Evolutionary conservation across 2,329 filamentous ascomycete species (phyloP).

Genomic region (Daldinia sp.): DNA sequence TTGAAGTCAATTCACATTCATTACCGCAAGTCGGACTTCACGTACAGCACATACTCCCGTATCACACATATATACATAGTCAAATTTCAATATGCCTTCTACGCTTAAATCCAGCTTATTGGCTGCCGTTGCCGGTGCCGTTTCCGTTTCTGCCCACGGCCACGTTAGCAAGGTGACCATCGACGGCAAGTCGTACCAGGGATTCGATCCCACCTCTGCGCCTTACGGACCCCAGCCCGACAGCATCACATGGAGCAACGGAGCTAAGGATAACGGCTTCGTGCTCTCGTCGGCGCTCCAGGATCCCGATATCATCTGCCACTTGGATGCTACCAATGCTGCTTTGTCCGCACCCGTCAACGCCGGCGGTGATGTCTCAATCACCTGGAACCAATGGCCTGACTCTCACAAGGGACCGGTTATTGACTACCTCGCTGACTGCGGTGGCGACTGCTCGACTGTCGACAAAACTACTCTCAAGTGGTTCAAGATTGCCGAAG

Average conservation of each 20-base stretch:
- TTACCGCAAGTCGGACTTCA: slow-evolving; percentile 29
- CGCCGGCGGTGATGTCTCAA: slow-evolving; percentile 69
- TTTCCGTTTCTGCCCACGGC: slow-evolving; percentile 50
- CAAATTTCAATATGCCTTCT: slow-evolving; percentile 20
- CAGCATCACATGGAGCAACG: slow-evolving; percentile 51
- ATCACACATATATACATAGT: neutral
- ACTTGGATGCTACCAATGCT: slow-evolving; percentile 53
- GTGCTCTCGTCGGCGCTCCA: slow-evolving; percentile 55
- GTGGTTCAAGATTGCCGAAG: slow-evolving; percentile 51
- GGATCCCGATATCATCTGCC: slow-evolving; percentile 56
- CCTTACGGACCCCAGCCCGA: slow-evolving; percentile 39
- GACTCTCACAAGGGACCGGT: slow-evolving; percentile 62
- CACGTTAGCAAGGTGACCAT: slow-evolving; percentile 49
- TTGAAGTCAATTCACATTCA: slow-evolving; percentile 31
- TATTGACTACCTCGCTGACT: slow-evolving; percentile 54
- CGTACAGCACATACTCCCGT: neutral
- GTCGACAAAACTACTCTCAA: slow-evolving; percentile 50
- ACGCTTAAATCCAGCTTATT: slow-evolving; percentile 23
- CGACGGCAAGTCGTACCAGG: slow-evolving; percentile 34
- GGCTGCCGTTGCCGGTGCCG: slow-evolving; percentile 40
- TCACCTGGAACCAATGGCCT: slow-evolving; percentile 77
- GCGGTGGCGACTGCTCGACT: slow-evolving; percentile 48
- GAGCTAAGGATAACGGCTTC: slow-evolving; percentile 53
- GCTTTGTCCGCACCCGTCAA: slow-evolving; percentile 56
- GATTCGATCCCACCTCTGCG: slow-evolving; percentile 37